Conservation (phyloP, 306 rosid species). For the Lotus japonicus region DNA sequence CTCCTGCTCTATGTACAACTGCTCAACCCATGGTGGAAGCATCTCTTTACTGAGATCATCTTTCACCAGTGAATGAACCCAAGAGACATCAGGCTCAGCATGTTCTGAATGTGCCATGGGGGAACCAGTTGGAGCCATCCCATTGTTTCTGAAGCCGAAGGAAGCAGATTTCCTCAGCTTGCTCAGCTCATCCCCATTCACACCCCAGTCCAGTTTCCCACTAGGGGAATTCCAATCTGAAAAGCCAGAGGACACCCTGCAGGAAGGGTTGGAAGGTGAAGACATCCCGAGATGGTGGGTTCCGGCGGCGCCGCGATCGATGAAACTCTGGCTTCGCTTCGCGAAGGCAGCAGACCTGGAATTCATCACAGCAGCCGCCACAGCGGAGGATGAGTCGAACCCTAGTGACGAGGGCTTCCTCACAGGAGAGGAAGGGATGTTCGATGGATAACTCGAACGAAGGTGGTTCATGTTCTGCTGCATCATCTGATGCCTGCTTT, state of each 20-base stretch:
- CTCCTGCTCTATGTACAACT: slow-evolving; percentile 86
- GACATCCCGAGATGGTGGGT: slow-evolving; percentile 42
- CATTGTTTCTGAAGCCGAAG: slow-evolving; percentile 65
- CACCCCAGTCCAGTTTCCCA: slow-evolving; percentile 89
- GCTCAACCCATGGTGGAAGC: slow-evolving; percentile 89
- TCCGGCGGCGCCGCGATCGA: slow-evolving; percentile 64
- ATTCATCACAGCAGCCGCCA: slow-evolving; percentile 94
- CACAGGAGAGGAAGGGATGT: slow-evolving; percentile 68
- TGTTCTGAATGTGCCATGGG: slow-evolving; percentile 23
- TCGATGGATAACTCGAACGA: slow-evolving; percentile 79
- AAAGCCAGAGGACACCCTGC: slow-evolving; percentile 50
- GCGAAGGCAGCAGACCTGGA: slow-evolving; percentile 86
- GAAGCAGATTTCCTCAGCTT: slow-evolving; percentile 95
- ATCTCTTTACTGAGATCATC: slow-evolving; percentile 65
- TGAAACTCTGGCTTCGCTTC: slow-evolving; percentile 93
- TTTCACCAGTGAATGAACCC: slow-evolving; percentile 85
- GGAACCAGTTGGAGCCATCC: slow-evolving; percentile 16
- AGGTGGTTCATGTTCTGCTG: slow-evolving; percentile 93
- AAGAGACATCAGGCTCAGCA: slow-evolving; percentile 88
- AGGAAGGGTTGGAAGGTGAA: slow-evolving; percentile 46
- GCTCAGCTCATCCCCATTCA: slow-evolving; percentile 78
- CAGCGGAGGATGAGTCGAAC: slow-evolving; percentile 71
- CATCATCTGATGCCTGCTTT: slow-evolving; percentile 58
- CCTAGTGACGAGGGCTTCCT: slow-evolving; percentile 63
- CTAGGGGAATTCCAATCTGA: slow-evolving; percentile 83